Evolutionary conservation across 495 filamentous ascomycete species (phyloP).

Genomic region (Xylaria acuta): DNA sequence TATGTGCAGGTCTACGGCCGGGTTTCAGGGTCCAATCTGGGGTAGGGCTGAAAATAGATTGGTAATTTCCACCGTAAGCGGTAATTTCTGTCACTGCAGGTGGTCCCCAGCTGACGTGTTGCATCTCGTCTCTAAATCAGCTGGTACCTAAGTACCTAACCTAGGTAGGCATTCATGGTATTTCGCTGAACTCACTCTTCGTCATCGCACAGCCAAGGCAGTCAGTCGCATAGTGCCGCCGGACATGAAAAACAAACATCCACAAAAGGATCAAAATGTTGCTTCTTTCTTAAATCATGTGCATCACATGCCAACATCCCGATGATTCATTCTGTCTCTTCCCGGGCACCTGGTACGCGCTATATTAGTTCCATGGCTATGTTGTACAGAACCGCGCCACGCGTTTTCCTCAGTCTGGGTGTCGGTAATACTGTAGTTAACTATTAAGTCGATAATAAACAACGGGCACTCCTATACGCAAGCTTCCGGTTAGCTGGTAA

Average conservation of each 20-base stretch:
- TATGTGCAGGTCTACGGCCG: background rate
- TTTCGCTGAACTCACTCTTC: background rate
- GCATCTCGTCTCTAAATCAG: background rate
- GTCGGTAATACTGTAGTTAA: background rate
- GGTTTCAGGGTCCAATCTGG: slow-evolving; percentile 19
- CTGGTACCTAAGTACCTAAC: background rate
- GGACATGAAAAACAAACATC: background rate
- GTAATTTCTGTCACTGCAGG: slow-evolving; percentile 10
- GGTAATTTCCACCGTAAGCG: slow-evolving; percentile 18
- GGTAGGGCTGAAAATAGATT: slow-evolving; percentile 27
- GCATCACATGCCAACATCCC: background rate
- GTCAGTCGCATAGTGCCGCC: background rate
- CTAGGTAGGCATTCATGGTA: background rate
- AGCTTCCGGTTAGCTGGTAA: background rate
- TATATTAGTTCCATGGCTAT: slow-evolving; percentile 17
- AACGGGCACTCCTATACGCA: background rate
- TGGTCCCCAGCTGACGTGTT: background rate
- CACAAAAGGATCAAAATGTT: slow-evolving; percentile 2
- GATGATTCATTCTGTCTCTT: slow-evolving; percentile 14
- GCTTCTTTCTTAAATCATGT: background rate
- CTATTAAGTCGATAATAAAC: background rate
- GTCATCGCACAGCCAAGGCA: background rate
- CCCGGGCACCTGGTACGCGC: slow-evolving; percentile 5
- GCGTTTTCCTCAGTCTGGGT: background rate
- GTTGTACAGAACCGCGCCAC: slow-evolving; percentile 15